Evolutionary conservation across 805 yeast genomes (phyloP).

Genomic region (Teunomyces lycoperdinae): DNA sequence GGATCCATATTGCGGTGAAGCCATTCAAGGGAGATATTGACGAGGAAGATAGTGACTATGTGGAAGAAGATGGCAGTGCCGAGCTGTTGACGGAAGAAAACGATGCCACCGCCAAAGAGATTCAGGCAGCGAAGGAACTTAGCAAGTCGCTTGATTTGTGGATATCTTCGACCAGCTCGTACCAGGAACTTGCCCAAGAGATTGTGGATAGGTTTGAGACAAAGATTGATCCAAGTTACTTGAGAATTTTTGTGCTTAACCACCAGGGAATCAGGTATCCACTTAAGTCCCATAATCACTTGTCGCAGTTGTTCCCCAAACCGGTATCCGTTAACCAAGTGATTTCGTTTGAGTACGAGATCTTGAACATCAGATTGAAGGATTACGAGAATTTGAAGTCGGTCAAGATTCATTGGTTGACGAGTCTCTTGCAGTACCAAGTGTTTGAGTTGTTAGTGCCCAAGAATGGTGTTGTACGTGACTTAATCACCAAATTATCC

Average conservation of each 20-base stretch:
- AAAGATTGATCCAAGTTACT: constrained; percentile 52
- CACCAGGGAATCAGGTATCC: constrained; percentile 59
- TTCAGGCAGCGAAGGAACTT: constrained; percentile 16
- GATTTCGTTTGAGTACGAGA: constrained; percentile 64
- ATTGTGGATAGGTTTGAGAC: constrained; percentile 50
- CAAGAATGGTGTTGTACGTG: constrained; percentile 54
- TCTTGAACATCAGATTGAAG: constrained; percentile 66
- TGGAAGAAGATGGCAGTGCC: constrained; percentile 17
- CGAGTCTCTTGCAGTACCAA: constrained; percentile 66
- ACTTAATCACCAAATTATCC: constrained; percentile 54
- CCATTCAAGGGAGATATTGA: constrained; percentile 45
- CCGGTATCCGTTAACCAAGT: constrained; percentile 44
- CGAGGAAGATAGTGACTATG: constrained; percentile 48
- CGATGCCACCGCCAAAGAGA: constrained; percentile 14
- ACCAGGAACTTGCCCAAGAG: constrained; percentile 57
- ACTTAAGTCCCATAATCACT: constrained; percentile 28
- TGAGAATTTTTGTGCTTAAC: constrained; percentile 64
- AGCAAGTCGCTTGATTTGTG: constrained; percentile 53
- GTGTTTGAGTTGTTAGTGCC: constrained; percentile 69
- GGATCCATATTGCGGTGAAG: constrained; percentile 56
- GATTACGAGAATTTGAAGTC: constrained; percentile 76
- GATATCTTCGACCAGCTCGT: constrained; percentile 61
- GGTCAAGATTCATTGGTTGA: constrained; percentile 68
- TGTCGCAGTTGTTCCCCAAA: constrained; percentile 42
- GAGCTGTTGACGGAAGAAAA: constrained; percentile 6